Conservation (phyloP, 257 asterid species). For the Fraxinus cuspidata region DNA sequence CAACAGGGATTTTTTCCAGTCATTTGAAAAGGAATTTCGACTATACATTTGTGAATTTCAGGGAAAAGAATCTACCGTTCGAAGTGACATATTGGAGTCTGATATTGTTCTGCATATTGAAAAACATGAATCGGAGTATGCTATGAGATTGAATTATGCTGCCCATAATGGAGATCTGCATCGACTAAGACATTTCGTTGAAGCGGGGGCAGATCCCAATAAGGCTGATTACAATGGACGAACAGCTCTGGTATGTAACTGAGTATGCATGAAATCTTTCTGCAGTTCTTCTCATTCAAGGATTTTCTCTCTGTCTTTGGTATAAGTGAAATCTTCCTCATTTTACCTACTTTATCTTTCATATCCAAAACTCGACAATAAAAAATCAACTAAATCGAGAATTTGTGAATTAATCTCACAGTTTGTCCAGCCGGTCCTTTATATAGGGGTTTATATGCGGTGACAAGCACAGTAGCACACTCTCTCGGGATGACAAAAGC, state of each 20-base stretch:
- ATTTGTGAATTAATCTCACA: too few species aligned
- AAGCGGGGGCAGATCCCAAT: conserved; percentile 68
- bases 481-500: too few species aligned
- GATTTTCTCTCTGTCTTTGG: neutral
- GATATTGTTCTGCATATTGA: conserved; percentile 45
- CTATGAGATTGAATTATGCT: conserved; percentile 66
- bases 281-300: neutral
- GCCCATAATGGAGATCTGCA: conserved; percentile 65
- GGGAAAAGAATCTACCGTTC: conserved; percentile 52
- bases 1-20: neutral
- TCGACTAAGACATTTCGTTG: conserved; percentile 44
- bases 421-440: too few species aligned
- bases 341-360: neutral
- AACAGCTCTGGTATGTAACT: conserved; percentile 57
- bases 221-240: conserved; percentile 60
- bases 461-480: too few species aligned
- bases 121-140: conserved; percentile 64
- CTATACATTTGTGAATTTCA: conserved; percentile 21
- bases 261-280: neutral
- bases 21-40: neutral
- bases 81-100: conserved; percentile 50
- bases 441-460: too few species aligned
- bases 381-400: too few species aligned
- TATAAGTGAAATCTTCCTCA: neutral
- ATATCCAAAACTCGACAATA: neutral